These are phyloP conservation scores for Naganishia albida DNA, from an alignment of 1,284 basidiomycete genomes.

Conservation along the genomic window DNA sequence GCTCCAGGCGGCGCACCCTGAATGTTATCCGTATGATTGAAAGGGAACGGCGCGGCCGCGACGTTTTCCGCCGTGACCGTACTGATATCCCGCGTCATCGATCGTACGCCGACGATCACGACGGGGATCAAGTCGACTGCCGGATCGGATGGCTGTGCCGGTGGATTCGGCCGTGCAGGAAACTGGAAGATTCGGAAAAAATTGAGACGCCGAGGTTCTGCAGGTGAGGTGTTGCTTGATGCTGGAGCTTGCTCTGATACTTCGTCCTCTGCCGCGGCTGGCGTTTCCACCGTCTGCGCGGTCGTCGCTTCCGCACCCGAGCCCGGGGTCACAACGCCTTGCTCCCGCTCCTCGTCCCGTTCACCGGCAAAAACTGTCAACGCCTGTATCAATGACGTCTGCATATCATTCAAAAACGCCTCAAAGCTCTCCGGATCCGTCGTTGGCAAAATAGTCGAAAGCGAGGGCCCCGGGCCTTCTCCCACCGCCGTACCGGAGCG, in stretches of 20 bases:
- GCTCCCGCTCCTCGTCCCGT: conserved; percentile 24
- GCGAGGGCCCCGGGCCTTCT: neutral
- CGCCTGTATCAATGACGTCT: conserved; percentile 46
- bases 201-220: conserved; percentile 47
- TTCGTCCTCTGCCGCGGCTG: conserved; percentile 21
- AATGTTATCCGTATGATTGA: conserved; percentile 39
- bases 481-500: neutral
- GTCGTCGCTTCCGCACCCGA: neutral
- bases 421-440: conserved; percentile 43
- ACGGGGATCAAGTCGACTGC: conserved; percentile 46
- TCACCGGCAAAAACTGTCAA: conserved; percentile 43
- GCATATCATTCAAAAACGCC: conserved; percentile 47
- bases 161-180: conserved; percentile 39
- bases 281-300: neutral
- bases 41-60: conserved; percentile 46
- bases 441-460: conserved; percentile 26
- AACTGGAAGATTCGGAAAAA: conserved; percentile 54
- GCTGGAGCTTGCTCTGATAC: conserved; percentile 37
- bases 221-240: conserved; percentile 9
- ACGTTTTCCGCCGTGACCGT: conserved; percentile 43
- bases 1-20: neutral
- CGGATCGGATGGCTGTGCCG: conserved; percentile 32
- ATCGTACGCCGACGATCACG: conserved; percentile 52
- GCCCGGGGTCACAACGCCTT: neutral
- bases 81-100: conserved; percentile 31